These are phyloP conservation scores for Colletotrichum euphorbiae DNA, from an alignment of 2,329 filamentous ascomycete species.

Conservation along the genomic window DNA sequence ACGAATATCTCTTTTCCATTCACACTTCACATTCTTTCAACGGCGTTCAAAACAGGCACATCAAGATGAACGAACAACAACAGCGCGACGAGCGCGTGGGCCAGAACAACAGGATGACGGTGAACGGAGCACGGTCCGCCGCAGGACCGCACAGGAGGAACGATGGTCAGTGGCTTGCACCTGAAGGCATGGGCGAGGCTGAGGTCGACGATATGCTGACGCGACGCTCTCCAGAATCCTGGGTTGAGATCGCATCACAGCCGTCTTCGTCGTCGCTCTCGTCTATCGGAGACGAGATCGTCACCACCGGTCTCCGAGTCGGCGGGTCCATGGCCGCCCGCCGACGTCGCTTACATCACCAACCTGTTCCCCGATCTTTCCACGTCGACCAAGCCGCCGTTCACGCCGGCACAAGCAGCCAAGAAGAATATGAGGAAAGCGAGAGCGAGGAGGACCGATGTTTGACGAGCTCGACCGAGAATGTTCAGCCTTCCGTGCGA, in stretches of 20 bases:
- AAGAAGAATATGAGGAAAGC: conserved; percentile 94
- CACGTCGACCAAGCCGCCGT: conserved; percentile 54
- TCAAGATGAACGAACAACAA: conserved; percentile 36
- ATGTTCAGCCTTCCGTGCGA: conserved; percentile 50
- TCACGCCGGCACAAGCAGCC: conserved; percentile 74
- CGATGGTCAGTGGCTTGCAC: conserved; percentile 41
- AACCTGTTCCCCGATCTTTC: conserved; percentile 49
- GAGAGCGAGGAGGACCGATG: conserved; percentile 86
- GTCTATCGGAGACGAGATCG: conserved; percentile 86
- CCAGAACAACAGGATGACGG: conserved; percentile 41
- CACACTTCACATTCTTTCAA: neutral
- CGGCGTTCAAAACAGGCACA: conserved; percentile 11
- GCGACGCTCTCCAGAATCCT: conserved; percentile 76
- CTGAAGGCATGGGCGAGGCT: conserved; percentile 29
- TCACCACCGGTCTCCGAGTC: conserved; percentile 87
- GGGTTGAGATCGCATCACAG: conserved; percentile 93
- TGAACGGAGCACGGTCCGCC: conserved; percentile 34
- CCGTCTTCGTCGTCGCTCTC: conserved; percentile 94
- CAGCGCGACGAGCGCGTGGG: conserved; percentile 41
- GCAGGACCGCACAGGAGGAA: conserved; percentile 38
- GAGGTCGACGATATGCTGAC: conserved; percentile 20
- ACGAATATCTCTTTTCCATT: neutral
- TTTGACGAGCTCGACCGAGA: conserved; percentile 70
- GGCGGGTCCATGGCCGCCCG: conserved; percentile 73
- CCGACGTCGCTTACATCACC: conserved; percentile 60